These are phyloP conservation scores for Pleurotus salmoneostramineus DNA, from an alignment of 768 basidiomycete genomes.

Conservation along the genomic window DNA sequence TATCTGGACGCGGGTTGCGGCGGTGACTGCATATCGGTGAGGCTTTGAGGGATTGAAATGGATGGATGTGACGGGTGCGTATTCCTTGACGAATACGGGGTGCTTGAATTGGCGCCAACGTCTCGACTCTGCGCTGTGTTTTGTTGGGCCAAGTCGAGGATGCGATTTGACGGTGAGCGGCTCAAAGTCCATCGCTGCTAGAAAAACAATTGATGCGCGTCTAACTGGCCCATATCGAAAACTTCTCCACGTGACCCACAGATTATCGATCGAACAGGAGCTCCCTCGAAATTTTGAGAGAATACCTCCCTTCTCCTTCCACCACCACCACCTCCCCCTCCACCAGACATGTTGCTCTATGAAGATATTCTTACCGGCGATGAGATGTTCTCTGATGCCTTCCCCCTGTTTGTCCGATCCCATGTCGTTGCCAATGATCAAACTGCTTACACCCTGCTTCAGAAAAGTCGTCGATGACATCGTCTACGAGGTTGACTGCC, in stretches of 20 bases:
- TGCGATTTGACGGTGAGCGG: constrained; percentile 67
- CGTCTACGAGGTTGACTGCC: constrained; percentile 86
- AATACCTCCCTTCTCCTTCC: constrained; percentile 9
- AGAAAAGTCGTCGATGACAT: constrained; percentile 79
- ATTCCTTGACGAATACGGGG: constrained; percentile 95
- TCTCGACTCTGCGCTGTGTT: constrained; percentile 70
- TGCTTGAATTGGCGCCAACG: constrained; percentile 87
- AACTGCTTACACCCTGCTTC: constrained; percentile 11
- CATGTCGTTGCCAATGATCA: neutral
- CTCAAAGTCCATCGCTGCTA: constrained; percentile 69
- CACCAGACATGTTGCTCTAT: constrained; percentile 67
- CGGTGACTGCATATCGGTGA: constrained; percentile 93
- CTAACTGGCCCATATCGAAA: constrained; percentile 17
- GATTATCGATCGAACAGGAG: constrained; percentile 29
- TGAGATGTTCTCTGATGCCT: constrained; percentile 96
- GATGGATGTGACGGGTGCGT: constrained; percentile 91
- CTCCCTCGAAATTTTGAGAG: constrained; percentile 12
- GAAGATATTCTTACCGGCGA: constrained; percentile 69
- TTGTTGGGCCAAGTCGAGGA: constrained; percentile 46
- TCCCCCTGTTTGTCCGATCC: constrained; percentile 59
- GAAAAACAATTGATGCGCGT: constrained; percentile 10
- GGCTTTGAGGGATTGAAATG: constrained; percentile 88
- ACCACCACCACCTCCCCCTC: constrained; percentile 17
- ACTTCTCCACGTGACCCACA: constrained; percentile 22
- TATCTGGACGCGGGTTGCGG: constrained; percentile 90